These are phyloP conservation scores for Biscutella laevigata DNA, from an alignment of 441 rosid genomes.

Conservation along the genomic window DNA sequence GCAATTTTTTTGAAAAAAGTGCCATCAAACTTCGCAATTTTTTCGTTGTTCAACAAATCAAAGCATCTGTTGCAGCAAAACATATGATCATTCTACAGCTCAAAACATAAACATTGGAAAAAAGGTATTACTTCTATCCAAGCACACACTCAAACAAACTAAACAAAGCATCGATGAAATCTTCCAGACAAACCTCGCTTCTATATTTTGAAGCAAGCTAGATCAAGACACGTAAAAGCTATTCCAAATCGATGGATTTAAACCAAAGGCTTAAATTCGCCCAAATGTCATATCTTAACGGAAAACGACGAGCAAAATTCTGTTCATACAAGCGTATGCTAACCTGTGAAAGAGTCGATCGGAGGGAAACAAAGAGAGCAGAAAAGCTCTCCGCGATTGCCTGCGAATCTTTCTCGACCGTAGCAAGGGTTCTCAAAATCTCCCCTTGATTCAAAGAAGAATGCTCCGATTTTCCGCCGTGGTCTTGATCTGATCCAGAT, in stretches of 20 bases:
- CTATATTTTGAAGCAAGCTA: background rate
- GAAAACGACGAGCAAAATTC: background rate
- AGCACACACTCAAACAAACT: background rate
- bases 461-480: conserved; percentile 10
- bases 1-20: background rate
- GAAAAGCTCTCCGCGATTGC: conserved; percentile 81
- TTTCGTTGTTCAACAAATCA: background rate
- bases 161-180: conserved; percentile 2
- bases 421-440: conserved; percentile 42
- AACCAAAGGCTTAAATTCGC: background rate
- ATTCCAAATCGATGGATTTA: background rate
- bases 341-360: conserved; percentile 74
- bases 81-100: background rate
- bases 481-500: conserved; percentile 15
- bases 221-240: background rate
- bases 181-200: background rate
- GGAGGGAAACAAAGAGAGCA: conserved; percentile 66
- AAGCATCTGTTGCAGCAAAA: background rate
- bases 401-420: conserved; percentile 66
- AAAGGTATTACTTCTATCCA: background rate
- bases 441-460: conserved; percentile 27
- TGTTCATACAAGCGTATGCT: background rate
- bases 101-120: background rate
- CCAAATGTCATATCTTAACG: background rate
- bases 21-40: background rate